phyloP scores from a whole-genome alignment of 2,329 filamentous ascomycete species.

The Botrytis tulipae region DNA sequence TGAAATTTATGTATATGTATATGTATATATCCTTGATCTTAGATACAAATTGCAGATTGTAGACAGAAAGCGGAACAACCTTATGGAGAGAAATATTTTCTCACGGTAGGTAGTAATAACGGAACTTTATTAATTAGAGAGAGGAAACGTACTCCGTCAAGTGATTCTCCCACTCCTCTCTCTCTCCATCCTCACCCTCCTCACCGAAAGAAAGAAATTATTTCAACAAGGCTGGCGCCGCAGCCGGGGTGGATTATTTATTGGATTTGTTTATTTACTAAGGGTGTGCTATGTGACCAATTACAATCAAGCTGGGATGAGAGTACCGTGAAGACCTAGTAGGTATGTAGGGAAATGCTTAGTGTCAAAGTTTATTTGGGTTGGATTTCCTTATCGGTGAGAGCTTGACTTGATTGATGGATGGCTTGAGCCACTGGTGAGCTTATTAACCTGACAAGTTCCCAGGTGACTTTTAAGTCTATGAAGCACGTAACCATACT shows the following conservation, averaged over 20 bases:
- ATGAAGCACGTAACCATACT: background rate
- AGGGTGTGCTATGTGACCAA: background rate
- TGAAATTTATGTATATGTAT: background rate
- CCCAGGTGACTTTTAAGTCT: background rate
- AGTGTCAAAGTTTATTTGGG: background rate
- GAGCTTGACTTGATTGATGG: background rate
- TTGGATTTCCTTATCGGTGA: conserved; percentile 9
- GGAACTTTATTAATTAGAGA: background rate
- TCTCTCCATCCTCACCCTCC: background rate
- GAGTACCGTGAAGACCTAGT: background rate
- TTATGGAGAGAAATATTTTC: background rate
- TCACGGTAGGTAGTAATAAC: background rate
- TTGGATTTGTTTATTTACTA: background rate
- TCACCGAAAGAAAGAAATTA: background rate
- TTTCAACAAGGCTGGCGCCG: conserved; percentile 13
- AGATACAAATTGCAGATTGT: background rate
- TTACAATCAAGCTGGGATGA: background rate
- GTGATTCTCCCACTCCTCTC: background rate
- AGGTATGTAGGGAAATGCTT: background rate
- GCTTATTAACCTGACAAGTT: background rate
- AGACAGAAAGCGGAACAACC: background rate
- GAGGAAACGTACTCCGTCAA: background rate
- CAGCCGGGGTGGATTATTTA: background rate
- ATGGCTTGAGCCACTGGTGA: background rate
- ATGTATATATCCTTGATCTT: background rate